Evolutionary conservation across 495 filamentous ascomycete genomes (phyloP).

Genomic region (Barbatosphaeria neglecta): DNA sequence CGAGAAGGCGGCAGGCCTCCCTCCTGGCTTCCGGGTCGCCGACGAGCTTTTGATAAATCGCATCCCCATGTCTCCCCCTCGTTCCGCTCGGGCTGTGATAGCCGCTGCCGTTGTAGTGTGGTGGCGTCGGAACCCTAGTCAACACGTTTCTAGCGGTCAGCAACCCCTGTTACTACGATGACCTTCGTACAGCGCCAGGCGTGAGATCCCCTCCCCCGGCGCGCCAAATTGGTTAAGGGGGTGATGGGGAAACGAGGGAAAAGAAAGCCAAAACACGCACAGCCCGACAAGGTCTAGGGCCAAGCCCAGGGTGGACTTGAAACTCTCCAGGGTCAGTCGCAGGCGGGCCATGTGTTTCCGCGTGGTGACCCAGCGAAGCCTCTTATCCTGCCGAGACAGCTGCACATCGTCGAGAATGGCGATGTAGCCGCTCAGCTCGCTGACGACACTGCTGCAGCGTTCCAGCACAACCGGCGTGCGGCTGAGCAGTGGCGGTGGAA

Average conservation of each 20-base stretch:
- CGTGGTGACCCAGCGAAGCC: conserved; percentile 25
- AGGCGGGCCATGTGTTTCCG: conserved; percentile 22
- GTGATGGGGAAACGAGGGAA: background rate
- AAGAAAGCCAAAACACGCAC: conserved; percentile 18
- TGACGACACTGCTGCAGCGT: conserved; percentile 20
- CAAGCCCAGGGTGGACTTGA: conserved; percentile 27
- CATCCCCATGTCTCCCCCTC: no score
- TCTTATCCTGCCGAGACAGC: conserved; percentile 26
- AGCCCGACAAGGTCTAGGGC: conserved; percentile 28
- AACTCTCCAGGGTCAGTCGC: conserved; percentile 21
- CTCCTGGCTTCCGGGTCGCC: background rate
- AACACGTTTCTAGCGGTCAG: background rate
- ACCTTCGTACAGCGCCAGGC: no score
- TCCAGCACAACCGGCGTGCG: conserved; percentile 24
- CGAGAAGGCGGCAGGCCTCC: conserved; percentile 5
- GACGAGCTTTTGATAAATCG: background rate
- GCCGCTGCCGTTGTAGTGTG: background rate
- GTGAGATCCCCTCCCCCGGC: background rate
- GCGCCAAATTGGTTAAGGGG: background rate
- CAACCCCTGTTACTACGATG: background rate
- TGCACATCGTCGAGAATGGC: conserved; percentile 13
- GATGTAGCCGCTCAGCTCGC: conserved; percentile 22
- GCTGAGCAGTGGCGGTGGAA: conserved; percentile 23
- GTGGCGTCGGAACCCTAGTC: background rate
- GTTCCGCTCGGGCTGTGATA: background rate